Evolutionary conservation across 305 asterid genomes (phyloP), one percentile per base, ranked within the genome.

Genomic region (Fraxinus latifolia): DNA sequence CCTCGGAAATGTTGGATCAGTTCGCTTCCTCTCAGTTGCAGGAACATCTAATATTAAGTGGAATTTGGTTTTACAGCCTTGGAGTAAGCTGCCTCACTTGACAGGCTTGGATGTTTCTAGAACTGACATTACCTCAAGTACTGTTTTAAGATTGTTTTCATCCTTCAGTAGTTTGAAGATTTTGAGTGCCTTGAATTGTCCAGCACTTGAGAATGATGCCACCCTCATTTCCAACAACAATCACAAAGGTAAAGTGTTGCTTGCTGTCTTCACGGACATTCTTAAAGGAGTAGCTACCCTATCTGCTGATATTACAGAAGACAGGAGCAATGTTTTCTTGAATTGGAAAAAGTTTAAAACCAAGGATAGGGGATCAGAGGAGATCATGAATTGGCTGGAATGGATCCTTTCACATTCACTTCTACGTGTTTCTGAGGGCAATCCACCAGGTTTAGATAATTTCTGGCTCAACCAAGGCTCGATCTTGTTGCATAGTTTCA

Each of bases 391-490:
- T 83, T 95, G 99, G 98, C 90, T 95, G 76, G 99, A 95, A 81
- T 90, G 97, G 96, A 82, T 88, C 58, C 89, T 95, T 82, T 92
- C 94, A 77, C 91, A 88, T 89, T 88, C 97, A 9, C 98, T 95
- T 86, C 85, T 95, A 85, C 97, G 97, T 76, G 82, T 95, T 88
- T 95, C 98, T 78, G 98, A 92, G 91, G 89, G 89, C 90, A 94
- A 91, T 83, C 92, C 94, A 33, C 93, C 88, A 70, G 95, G 95
- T 84, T 78, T 93, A 86, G 98, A 93, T 88, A 86, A 83, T 68
- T 94, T 94, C 87, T 95, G 99, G 99, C 95, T 93, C 80, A 87
- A 85, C 76, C 97, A 95, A 89, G 99, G 98, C 79, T 88, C 97
- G 36, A 34, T 68, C 80, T 87, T 95, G 86, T 86, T 95, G 83